Conservation (phyloP, 805 yeast genomes). For the Diddensiella transvaalensis region DNA sequence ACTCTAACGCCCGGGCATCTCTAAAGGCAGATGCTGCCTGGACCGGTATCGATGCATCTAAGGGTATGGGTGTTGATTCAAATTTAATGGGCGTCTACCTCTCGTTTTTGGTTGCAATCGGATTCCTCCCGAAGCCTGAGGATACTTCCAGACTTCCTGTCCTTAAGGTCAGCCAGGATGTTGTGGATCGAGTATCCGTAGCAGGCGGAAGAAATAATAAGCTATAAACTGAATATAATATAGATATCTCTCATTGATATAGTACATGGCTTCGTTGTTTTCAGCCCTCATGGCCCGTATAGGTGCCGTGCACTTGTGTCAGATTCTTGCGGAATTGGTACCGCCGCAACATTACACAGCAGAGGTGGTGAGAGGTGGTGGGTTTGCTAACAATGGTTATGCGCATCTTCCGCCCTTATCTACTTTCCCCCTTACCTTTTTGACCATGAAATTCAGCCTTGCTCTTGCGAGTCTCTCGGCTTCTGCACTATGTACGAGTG, state of each 20-base stretch:
- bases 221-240: background rate
- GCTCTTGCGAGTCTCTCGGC: background rate
- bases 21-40: slow-evolving; percentile 57
- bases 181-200: slow-evolving; percentile 8
- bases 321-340: no score
- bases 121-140: slow-evolving; percentile 69
- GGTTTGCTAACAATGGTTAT: no score
- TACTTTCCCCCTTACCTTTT: no score
- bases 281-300: no score
- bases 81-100: slow-evolving; percentile 71
- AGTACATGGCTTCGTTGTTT: no score
- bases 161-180: slow-evolving; percentile 60
- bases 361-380: no score
- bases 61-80: slow-evolving; percentile 71
- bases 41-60: slow-evolving; percentile 63
- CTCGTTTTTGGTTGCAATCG: slow-evolving; percentile 73
- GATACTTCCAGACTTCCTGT: slow-evolving; percentile 40
- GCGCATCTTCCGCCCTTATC: no score
- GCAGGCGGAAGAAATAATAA: slow-evolving; percentile 16
- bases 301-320: no score
- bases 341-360: no score
- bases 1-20: slow-evolving; percentile 70
- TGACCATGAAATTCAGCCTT: background rate
- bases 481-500: background rate
- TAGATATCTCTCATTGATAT: no score